phyloP scores from a whole-genome alignment of 257 asterid genomes.

The Nicotiana undulata region DNA sequence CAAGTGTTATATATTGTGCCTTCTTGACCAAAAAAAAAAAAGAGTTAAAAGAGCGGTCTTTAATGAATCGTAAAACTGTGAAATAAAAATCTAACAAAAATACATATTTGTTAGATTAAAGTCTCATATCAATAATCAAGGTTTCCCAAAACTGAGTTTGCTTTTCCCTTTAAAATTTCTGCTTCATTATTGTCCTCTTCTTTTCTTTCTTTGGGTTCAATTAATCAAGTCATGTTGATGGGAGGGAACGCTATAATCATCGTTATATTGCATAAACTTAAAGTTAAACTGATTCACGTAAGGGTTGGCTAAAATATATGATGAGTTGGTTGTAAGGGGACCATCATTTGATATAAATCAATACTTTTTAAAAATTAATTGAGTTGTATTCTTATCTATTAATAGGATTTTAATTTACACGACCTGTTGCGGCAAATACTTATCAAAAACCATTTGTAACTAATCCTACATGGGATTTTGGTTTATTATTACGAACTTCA shows the following conservation, averaged over 20 bases:
- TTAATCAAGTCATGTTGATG: background rate
- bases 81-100: background rate
- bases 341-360: background rate
- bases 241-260: background rate
- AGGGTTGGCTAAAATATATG: background rate
- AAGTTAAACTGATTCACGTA: background rate
- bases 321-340: background rate
- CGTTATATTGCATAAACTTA: background rate
- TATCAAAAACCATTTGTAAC: too few species aligned
- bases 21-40: too few species aligned
- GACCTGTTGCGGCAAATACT: too few species aligned
- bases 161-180: background rate
- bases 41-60: too few species aligned
- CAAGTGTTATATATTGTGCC: too few species aligned
- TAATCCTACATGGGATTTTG: too few species aligned
- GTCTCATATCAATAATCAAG: background rate
- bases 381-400: too few species aligned
- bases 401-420: too few species aligned
- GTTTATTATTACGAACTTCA: too few species aligned
- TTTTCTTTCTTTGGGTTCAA: background rate
- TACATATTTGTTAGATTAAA: background rate
- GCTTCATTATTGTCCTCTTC: background rate
- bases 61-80: too few species aligned
- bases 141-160: background rate
- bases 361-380: too few species aligned